Conservation (phyloP, 2,329 filamentous ascomycete genomes). For the Colletotrichum spaethianum region DNA sequence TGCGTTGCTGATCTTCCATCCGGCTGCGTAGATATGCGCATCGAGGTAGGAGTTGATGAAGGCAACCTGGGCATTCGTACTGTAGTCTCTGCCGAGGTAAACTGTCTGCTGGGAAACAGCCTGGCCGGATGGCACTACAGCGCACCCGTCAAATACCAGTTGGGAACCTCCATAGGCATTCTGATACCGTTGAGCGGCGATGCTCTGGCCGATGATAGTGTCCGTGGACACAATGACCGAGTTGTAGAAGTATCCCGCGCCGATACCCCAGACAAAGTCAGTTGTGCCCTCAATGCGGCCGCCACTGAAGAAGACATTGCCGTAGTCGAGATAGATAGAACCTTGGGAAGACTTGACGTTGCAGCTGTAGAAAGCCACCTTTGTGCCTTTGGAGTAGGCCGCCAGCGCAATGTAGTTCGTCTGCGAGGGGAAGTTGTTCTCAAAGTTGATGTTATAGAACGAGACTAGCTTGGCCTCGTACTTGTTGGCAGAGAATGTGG, state of each 20-base stretch:
- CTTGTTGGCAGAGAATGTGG: constrained; percentile 47
- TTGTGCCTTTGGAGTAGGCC: constrained; percentile 46
- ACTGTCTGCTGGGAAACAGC: constrained; percentile 44
- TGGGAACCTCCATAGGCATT: constrained; percentile 44
- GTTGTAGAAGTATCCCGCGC: constrained; percentile 46
- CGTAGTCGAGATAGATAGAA: constrained; percentile 35
- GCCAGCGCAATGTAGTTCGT: constrained; percentile 45
- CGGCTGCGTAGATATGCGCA: constrained; percentile 45
- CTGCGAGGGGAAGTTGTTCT: constrained; percentile 39
- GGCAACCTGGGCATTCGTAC: constrained; percentile 44
- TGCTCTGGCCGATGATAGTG: constrained; percentile 56
- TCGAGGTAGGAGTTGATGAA: constrained; percentile 50
- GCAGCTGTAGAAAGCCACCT: constrained; percentile 47
- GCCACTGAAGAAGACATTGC: constrained; percentile 32
- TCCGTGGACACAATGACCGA: constrained; percentile 15
- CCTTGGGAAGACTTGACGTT: constrained; percentile 36
- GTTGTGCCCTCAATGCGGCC: constrained; percentile 28
- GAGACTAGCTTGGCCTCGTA: constrained; percentile 48
- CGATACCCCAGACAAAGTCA: constrained; percentile 54
- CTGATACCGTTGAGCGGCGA: constrained; percentile 48
- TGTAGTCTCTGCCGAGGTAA: constrained; percentile 49
- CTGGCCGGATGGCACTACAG: constrained; percentile 34
- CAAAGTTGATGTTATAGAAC: constrained; percentile 51
- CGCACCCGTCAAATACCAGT: constrained; percentile 40
- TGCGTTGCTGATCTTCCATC: constrained; percentile 46